Conservation (phyloP, 1,139 yeast genomes). For the Scheffersomyces quercinus region DNA sequence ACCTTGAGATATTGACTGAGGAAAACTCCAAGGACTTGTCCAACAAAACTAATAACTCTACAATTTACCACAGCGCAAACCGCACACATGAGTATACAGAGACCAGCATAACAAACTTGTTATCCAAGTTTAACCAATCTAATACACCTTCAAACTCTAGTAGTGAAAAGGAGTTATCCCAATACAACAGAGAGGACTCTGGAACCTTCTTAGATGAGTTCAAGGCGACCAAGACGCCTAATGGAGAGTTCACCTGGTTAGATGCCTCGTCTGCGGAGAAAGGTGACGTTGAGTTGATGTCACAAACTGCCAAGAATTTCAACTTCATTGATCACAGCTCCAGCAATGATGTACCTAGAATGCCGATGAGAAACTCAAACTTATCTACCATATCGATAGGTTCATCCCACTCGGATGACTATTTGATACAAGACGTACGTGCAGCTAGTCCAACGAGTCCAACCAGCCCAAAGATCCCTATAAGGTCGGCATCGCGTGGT, state of each 20-base stretch:
- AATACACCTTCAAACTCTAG: slow-evolving; percentile 18
- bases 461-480: background rate
- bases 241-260: slow-evolving; percentile 33
- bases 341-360: slow-evolving; percentile 8
- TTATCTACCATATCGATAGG: slow-evolving; percentile 21
- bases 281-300: slow-evolving; percentile 10
- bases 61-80: slow-evolving; percentile 10
- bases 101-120: slow-evolving; percentile 21
- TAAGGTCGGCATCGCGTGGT: slow-evolving; percentile 5
- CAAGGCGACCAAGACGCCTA: slow-evolving; percentile 25
- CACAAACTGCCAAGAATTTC: slow-evolving; percentile 6
- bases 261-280: slow-evolving; percentile 6
- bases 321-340: slow-evolving; percentile 7
- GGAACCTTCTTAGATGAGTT: slow-evolving; percentile 25
- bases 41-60: slow-evolving; percentile 8
- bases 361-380: slow-evolving; percentile 14
- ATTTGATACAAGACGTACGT: slow-evolving; percentile 5
- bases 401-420: slow-evolving; percentile 7
- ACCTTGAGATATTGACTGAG: slow-evolving; percentile 34
- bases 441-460: background rate
- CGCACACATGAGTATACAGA: slow-evolving; percentile 15
- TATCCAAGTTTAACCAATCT: slow-evolving; percentile 25
- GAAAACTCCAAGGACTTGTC: slow-evolving; percentile 28
- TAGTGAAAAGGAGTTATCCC: slow-evolving; percentile 17
- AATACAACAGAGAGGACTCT: slow-evolving; percentile 8